Base-by-base conservation (phyloP, 2,329 filamentous ascomycete species). In the Calonectria honghensis region DNA sequence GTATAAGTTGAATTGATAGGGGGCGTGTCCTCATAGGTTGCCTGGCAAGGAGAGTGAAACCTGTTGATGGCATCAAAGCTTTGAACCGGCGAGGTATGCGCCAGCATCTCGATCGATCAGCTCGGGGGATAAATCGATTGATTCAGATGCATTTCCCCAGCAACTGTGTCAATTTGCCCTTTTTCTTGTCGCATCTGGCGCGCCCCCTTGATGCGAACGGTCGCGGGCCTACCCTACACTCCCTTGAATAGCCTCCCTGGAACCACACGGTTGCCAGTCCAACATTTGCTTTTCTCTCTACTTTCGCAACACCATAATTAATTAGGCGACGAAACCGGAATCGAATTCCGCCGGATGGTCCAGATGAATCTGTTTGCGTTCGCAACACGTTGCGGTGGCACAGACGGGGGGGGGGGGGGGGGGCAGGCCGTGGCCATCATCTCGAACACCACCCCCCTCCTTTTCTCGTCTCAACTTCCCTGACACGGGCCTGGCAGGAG, bases 391-490 rank as follows among this genome's bases (percentile, higher is more conserved):
- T 37, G 57, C 14, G 35, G 57, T 61, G n/a, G 39, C 57, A 61
- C 57, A 35, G 54, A 27, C 35, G 24, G 35, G 31, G 54, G 54
- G 27, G 7, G 16, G 4, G n/a, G n/a, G n/a, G n/a, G n/a, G 7
- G 39, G 4, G 18, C 41, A 41, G 54, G 27, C 18, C 39, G 4
- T 4, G 39, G 4, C 39, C 41, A 41, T 39, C 20, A n/a, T 48
- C 41, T 48, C 41, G 41, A 48, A 48, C 41, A 48, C 7, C 41
- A 48, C 41, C 41, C 41, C 41, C 35, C 57, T 61, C 57, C n/a
- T 27, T 32, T 52, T 52, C 57, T 61, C 57, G 57, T 61, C 57
- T 61, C 57, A 29, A 61, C 57, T 61, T 41, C 41, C 57, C 39
- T 29, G 31, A 61, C 57, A 41, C 35, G 57, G 57, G 57, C 57